phyloP scores from a whole-genome alignment of 1,139 yeast species.

The Geotrichum armillariae region DNA sequence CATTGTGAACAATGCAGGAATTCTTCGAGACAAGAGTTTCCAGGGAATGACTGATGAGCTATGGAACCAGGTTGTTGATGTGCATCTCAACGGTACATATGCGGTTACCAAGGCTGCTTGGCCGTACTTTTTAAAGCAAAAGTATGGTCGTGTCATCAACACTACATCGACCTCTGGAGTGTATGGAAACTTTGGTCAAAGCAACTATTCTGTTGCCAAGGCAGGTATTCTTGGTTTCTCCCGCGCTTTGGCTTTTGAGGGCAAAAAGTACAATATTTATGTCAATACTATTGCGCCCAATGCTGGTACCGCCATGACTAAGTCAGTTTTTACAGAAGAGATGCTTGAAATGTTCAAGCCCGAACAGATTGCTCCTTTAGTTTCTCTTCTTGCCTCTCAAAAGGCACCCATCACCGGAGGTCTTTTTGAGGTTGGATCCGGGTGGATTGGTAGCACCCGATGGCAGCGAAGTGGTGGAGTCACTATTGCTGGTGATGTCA shows the following conservation, averaged over 20 bases:
- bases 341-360: slow-evolving; percentile 80
- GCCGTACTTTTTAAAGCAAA: slow-evolving; percentile 81
- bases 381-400: slow-evolving; percentile 74
- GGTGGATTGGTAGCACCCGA: slow-evolving; percentile 93
- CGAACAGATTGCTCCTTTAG: slow-evolving; percentile 86
- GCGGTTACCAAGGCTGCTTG: slow-evolving; percentile 87
- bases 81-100: slow-evolving; percentile 82
- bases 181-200: slow-evolving; percentile 97
- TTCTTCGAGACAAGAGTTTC: slow-evolving; percentile 87
- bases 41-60: slow-evolving; percentile 79
- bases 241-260: slow-evolving; percentile 86
- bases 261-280: slow-evolving; percentile 71
- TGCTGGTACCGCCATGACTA: slow-evolving; percentile 97
- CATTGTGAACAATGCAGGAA: slow-evolving; percentile 91
- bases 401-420: slow-evolving; percentile 70
- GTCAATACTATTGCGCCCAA: slow-evolving; percentile 93
- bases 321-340: slow-evolving; percentile 80
- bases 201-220: slow-evolving; percentile 94
- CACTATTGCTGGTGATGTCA: slow-evolving; percentile 54
- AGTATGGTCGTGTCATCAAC: slow-evolving; percentile 80
- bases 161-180: slow-evolving; percentile 95
- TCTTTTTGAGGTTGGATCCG: slow-evolving; percentile 77
- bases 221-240: slow-evolving; percentile 85
- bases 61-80: slow-evolving; percentile 80
- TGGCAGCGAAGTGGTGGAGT: slow-evolving; percentile 94